Evolutionary conservation across 2,329 filamentous ascomycete species (phyloP), one percentile per base, ranked within the genome.

Genomic region (Sordariomycetes sp.): DNA sequence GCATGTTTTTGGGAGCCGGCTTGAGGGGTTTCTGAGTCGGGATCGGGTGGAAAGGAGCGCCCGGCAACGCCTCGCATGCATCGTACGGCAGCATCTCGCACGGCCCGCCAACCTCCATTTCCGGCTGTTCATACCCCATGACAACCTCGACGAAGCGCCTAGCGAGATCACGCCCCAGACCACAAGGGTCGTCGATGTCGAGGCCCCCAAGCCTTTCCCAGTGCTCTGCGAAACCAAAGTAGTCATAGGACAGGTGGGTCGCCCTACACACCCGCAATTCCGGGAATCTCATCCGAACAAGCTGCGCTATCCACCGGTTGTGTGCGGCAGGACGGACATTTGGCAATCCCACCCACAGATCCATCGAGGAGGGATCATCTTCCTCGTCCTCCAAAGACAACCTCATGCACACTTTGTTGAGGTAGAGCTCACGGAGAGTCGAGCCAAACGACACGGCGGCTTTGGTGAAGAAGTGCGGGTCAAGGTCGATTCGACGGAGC

Each of bases 331-430:
- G 74, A 0, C 68, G 67, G 39, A 68, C 63, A 59, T 76, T 76
- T 7, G 74, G 74, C 10, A 75, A 53, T 15, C 75, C 75, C 53
- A 77, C 65, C 75, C 75, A 77, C 22, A 77, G 67, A 6, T 69
- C 64, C 59, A 69, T 66, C 54, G 64, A 64, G 1, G 64, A 64
- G 56, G 70, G 66, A 17, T 65, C 60, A 57, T 72, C 69, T 58
- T 52, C 64, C 66, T 42, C 68, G 62, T 48, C 60, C 57, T 65
- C 65, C 58, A 73, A 70, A 42, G 70, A 65, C 8, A 66, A 68
- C 64, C 76, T 75, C 52, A 77, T 68, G 58, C 72, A 75, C 13
- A 77, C 70, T 54, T 74, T 68, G 58, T 73, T 74, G 1, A 77
- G 66, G 60, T 73, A 75, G 34, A 77, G 69, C 63, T 77, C 74